phyloP scores from a whole-genome alignment of 768 basidiomycete species.

The Tylopilus subfusipes region DNA sequence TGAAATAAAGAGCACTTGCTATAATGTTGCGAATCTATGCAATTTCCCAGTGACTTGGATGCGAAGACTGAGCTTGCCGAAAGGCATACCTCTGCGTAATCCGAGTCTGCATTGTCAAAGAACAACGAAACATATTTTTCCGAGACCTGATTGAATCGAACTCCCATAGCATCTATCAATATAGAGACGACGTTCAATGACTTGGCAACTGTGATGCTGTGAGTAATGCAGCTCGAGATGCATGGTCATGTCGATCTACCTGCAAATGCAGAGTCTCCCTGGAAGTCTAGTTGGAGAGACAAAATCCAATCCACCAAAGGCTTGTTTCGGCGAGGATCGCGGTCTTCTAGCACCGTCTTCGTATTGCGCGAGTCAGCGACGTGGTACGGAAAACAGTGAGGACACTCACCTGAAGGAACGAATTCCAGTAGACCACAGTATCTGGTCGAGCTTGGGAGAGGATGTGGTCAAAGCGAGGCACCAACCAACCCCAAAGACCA shows the following conservation, averaged over 20 bases:
- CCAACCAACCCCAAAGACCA: slow-evolving; percentile 71
- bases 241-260: slow-evolving; percentile 44
- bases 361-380: slow-evolving; percentile 7
- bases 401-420: slow-evolving; percentile 42
- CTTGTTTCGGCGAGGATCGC: slow-evolving; percentile 77
- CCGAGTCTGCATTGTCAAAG: slow-evolving; percentile 73
- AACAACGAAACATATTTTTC: slow-evolving; percentile 67
- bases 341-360: slow-evolving; percentile 54
- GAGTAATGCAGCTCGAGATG: neutral
- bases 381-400: neutral
- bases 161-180: slow-evolving; percentile 61
- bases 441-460: slow-evolving; percentile 81
- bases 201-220: slow-evolving; percentile 61
- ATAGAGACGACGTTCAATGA: slow-evolving; percentile 63
- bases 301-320: slow-evolving; percentile 76
- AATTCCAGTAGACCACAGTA: slow-evolving; percentile 74
- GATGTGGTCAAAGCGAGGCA: slow-evolving; percentile 55
- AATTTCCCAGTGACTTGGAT: slow-evolving; percentile 2
- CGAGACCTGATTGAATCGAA: slow-evolving; percentile 63
- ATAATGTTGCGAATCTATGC: slow-evolving; percentile 65
- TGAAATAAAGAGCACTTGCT: slow-evolving; percentile 58
- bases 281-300: slow-evolving; percentile 74
- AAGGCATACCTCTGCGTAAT: slow-evolving; percentile 72
- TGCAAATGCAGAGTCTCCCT: slow-evolving; percentile 81
- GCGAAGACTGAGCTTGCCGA: neutral